Conservation (phyloP, 495 filamentous ascomycete species). For the Tetracladium setigerum region DNA sequence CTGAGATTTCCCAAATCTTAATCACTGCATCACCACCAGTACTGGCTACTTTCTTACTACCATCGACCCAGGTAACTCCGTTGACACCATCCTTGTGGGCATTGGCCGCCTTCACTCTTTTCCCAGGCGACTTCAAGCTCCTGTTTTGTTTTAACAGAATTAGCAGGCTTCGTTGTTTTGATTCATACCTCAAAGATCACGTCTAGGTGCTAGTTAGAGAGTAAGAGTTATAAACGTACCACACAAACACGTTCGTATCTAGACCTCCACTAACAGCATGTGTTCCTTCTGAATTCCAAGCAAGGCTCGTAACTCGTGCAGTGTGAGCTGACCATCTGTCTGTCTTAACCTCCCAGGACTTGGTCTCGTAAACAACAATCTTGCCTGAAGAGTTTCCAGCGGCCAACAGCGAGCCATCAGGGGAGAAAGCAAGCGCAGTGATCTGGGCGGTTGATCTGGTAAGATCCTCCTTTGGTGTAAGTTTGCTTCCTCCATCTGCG, state of each 20-base stretch:
- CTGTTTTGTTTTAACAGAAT: too few species aligned
- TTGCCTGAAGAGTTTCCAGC: constrained; percentile 80
- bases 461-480: constrained; percentile 35
- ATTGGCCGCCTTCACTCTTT: constrained; percentile 67
- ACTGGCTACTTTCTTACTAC: constrained; percentile 62
- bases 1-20: constrained; percentile 80
- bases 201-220: too few species aligned
- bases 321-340: constrained; percentile 91
- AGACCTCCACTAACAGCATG: constrained; percentile 77
- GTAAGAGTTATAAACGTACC: constrained; percentile 30
- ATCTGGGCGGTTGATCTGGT: constrained; percentile 47
- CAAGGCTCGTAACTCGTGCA: constrained; percentile 71
- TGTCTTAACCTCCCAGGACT: constrained; percentile 51
- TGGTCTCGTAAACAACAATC: constrained; percentile 66
- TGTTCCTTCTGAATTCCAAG: constrained; percentile 69
- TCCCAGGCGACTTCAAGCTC: constrained; percentile 73
- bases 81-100: constrained; percentile 95
- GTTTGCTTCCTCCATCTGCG: constrained; percentile 33
- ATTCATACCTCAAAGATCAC: too few species aligned
- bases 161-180: too few species aligned
- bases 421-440: constrained; percentile 71
- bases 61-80: constrained; percentile 75
- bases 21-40: constrained; percentile 82
- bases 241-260: constrained; percentile 87
- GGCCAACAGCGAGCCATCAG: constrained; percentile 62